Base-by-base conservation (phyloP, 2,329 filamentous ascomycete species). In the Macrophomina tecta region DNA sequence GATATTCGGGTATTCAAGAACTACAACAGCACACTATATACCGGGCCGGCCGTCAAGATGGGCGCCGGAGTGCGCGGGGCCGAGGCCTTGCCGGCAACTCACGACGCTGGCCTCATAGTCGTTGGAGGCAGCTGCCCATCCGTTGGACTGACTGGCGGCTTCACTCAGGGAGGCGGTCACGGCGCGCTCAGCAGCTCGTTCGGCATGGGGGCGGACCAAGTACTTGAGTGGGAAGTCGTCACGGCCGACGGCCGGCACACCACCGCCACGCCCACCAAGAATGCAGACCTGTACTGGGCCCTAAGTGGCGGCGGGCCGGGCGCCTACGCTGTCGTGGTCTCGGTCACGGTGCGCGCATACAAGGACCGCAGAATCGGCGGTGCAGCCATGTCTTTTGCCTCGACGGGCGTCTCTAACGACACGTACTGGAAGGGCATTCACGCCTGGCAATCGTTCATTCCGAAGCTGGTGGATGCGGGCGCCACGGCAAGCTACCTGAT, bases 221-320 rank as follows among this genome's bases (percentile, higher is more conserved):
- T 70, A 3, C 40, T 38, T 3, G 73, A 74, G 18, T 77, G 69
- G 52, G 73, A 74, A 46, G 75, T 78, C 6, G 71, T 78, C 8
- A 78, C 75, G 2, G 72, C 74, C 36, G 65, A 71, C 4, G 77
- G 77, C 5, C 53, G 69, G 11, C 46, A 71, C 3, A 46, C 75
- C 5, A 73, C 67, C 18, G 76, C 76, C 2, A 71, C 75, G 2
- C 64, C 72, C 14, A 71, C 69, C 3, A 32, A 74, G 18, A 74
- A 77, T 64, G 36, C 69, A 0, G 77, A 79, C 48, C 72, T 78
- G 0, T 78, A 77, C 69, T 79, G 76, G 77, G 77, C 77, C 7
- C 67, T 79, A 1, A 69, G 65, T 9, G 74, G 73, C 12, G 77
- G 75, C 36, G 75, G 76, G 2, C 73, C 72, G 3, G 74, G 73